Evolutionary conservation across 495 filamentous ascomycete genomes (phyloP).

Genomic region (Podospora australis): DNA sequence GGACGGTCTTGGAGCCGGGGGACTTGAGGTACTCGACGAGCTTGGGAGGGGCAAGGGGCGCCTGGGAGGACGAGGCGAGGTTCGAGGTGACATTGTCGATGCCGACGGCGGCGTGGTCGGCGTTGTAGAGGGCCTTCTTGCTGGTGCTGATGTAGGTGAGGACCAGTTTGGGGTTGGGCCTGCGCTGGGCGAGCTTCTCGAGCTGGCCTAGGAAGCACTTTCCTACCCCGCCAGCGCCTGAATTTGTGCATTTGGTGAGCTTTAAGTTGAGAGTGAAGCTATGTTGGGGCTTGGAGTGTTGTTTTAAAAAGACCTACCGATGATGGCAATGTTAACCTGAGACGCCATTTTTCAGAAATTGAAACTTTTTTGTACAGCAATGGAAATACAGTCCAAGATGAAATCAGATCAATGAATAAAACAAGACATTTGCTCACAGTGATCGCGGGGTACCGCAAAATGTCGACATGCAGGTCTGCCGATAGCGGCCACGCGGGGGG

Average conservation of each 20-base stretch:
- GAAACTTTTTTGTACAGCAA: neutral
- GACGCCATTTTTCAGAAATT: constrained; percentile 17
- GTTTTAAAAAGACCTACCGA: constrained; percentile 17
- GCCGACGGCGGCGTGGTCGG: constrained; percentile 52
- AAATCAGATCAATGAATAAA: neutral
- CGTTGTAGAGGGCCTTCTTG: constrained; percentile 64
- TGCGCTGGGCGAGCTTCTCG: constrained; percentile 45
- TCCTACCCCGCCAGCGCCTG: constrained; percentile 90
- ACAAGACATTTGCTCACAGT: constrained; percentile 1
- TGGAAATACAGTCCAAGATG: neutral
- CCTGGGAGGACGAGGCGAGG: constrained; percentile 49
- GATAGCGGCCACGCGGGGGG: neutral
- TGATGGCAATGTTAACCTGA: constrained; percentile 29
- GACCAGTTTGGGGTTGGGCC: constrained; percentile 51
- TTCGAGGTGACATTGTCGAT: constrained; percentile 48
- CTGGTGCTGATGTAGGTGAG: constrained; percentile 77
- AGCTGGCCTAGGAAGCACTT: constrained; percentile 85
- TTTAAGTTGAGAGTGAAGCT: neutral
- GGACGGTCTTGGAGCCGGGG: constrained; percentile 64
- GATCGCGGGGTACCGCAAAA: constrained; percentile 16
- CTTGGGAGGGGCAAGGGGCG: constrained; percentile 55
- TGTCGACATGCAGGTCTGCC: constrained; percentile 11
- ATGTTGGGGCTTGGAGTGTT: neutral
- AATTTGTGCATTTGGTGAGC: too few relatives aligned
- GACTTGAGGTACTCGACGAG: constrained; percentile 63